These are phyloP conservation scores for Globisporangium spinosum DNA, from an alignment of 352 stramenopile species.

Conservation along the genomic window DNA sequence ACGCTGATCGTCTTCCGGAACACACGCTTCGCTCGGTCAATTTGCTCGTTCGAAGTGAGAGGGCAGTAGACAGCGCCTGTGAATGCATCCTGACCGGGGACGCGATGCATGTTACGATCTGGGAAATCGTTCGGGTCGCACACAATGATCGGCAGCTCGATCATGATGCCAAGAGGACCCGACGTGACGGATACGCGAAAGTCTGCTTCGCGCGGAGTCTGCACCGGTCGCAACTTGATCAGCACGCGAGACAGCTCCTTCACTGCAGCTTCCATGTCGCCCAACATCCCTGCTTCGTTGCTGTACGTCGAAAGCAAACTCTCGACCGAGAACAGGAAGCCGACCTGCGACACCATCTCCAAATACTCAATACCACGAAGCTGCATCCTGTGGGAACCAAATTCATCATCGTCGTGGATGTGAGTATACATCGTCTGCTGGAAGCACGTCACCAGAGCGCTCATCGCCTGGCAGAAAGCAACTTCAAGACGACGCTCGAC, in stretches of 20 bases:
- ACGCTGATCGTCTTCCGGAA: constrained; percentile 57
- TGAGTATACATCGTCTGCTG: constrained; percentile 84
- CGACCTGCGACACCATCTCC: constrained; percentile 60
- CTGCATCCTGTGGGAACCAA: constrained; percentile 33
- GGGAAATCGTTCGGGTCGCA: constrained; percentile 33
- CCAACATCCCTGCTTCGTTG: constrained; percentile 82
- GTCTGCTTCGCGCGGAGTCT: constrained; percentile 50
- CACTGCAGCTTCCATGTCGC: constrained; percentile 78
- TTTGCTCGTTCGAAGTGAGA: constrained; percentile 42
- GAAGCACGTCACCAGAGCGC: constrained; percentile 79
- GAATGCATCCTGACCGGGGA: constrained; percentile 69
- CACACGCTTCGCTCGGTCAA: constrained; percentile 50
- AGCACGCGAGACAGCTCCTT: constrained; percentile 64
- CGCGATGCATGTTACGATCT: constrained; percentile 63
- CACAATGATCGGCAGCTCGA: constrained; percentile 76
- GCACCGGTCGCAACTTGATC: constrained; percentile 70
- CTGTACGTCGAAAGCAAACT: constrained; percentile 83
- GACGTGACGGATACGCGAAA: constrained; percentile 76
- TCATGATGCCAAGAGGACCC: constrained; percentile 48
- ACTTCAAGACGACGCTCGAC: constrained; percentile 81
- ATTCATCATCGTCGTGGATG: constrained; percentile 44
- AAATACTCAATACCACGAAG: constrained; percentile 56
- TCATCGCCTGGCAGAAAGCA: constrained; percentile 80
- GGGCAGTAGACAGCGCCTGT: constrained; percentile 69
- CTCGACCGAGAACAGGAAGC: constrained; percentile 83